Evolutionary conservation across 371 early-diverging fungal genomes (phyloP), one percentile per base, ranked within the genome.

Genomic region (Zychaea mexicana): DNA sequence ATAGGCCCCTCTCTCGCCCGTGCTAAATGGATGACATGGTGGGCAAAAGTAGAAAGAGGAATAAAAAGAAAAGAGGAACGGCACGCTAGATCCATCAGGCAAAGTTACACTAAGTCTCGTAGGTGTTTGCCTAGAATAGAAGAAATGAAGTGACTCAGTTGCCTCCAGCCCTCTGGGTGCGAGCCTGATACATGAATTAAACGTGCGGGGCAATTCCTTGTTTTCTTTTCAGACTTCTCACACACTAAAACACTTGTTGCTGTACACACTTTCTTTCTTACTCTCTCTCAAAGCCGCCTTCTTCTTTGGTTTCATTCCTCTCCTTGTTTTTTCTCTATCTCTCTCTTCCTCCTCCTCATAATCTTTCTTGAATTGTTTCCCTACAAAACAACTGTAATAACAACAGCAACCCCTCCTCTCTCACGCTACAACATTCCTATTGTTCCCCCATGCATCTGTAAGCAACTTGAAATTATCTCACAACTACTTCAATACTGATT

Each of bases 401-500:
- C 4, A 12, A 42, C n/a, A 42, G 1, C 4, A 42, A 42, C n/a
- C n/a, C n/a, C n/a, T n/a, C n/a, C n/a, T 26, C 64, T 65, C 45
- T 22, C 36, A 28, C n/a, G 15, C 30, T 7, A 4, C 27, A 7
- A 10, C 15, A 17, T n/a, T n/a, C n/a, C n/a, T n/a, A n/a, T 22
- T 24, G 8, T 19, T 36, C 26, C 8, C 33, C n/a, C 33, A 78
- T 78, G 78, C 75, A 78, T 69, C 70, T 78, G 78, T 78, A 78
- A 72, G 68, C 45, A 13, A 31, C 5, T 28, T 22, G 15, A 52
- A 17, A 52, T 52, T 27, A 21, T 22, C 28, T 32, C 24, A 49
- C 24, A n/a, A n/a, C n/a, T n/a, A n/a, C n/a, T n/a, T n/a, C n/a
- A n/a, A n/a, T n/a, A n/a, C n/a, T n/a, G n/a, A 27, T 9, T 28